phyloP scores from a whole-genome alignment of 2,329 filamentous ascomycete genomes.

The Moelleriella libera region DNA sequence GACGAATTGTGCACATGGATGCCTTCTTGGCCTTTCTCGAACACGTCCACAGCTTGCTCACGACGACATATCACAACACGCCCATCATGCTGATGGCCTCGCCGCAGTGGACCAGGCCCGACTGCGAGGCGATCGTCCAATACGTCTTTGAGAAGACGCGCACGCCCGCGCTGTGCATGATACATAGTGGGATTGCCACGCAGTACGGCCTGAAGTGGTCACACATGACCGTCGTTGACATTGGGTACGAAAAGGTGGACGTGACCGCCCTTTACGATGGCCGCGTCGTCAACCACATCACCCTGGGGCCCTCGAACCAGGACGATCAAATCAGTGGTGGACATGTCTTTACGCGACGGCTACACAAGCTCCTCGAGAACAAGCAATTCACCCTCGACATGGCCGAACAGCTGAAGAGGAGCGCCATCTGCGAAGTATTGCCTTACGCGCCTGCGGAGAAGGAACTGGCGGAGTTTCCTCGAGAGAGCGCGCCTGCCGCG shows the following conservation, averaged over 20 bases:
- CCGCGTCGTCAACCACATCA: constrained; percentile 53
- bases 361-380: constrained; percentile 50
- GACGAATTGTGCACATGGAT: constrained; percentile 77
- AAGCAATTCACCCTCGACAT: constrained; percentile 50
- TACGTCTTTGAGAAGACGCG: constrained; percentile 98
- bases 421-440: constrained; percentile 51
- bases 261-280: constrained; percentile 83
- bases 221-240: constrained; percentile 76
- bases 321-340: constrained; percentile 54
- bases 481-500: constrained; percentile 12
- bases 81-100: constrained; percentile 84
- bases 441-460: constrained; percentile 34
- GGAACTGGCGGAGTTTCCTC: constrained; percentile 33
- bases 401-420: constrained; percentile 58
- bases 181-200: constrained; percentile 78
- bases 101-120: constrained; percentile 77
- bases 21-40: constrained; percentile 89
- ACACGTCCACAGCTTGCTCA: constrained; percentile 79
- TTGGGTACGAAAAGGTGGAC: constrained; percentile 85
- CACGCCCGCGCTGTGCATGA: constrained; percentile 78
- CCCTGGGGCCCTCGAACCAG: constrained; percentile 40
- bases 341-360: constrained; percentile 66
- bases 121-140: constrained; percentile 76
- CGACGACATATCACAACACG: constrained; percentile 89
- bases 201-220: constrained; percentile 68